A percentile compares a stretch with the other conserved stretches of the same genome.
Evolutionary conservation across 805 yeast species (phyloP).

Genomic region (Kurtzmaniella cleridarum): DNA sequence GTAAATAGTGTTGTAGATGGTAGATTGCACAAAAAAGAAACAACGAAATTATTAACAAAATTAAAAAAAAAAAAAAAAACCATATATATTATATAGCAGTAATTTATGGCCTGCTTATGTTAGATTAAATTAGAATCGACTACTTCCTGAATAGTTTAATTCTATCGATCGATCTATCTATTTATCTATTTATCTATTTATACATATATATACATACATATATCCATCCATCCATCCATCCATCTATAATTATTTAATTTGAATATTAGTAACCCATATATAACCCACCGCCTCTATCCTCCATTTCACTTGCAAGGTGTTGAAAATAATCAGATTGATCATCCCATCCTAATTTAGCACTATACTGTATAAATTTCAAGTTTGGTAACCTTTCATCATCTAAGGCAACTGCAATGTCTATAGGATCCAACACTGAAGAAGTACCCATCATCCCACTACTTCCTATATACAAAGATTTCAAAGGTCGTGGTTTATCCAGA

Average conservation of each 20-base stretch:
- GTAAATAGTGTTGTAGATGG: no score
- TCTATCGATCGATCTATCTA: no score
- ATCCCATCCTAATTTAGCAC: constrained; percentile 85
- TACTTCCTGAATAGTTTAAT: no score
- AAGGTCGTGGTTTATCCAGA: constrained; percentile 34
- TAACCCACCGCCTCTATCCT: constrained; percentile 74
- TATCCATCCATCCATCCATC: no score
- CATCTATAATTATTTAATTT: not conserved
- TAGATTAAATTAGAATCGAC: no score
- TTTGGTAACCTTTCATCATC: constrained; percentile 71
- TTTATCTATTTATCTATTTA: no score
- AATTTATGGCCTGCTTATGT: no score
- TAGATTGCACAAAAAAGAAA: no score
- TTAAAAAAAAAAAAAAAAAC: no score
- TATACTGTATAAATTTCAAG: constrained; percentile 58
- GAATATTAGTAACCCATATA: constrained; percentile 39
- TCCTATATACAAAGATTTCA: constrained; percentile 62
- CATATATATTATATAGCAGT: no score
- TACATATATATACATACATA: no score
- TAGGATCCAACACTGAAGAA: constrained; percentile 76
- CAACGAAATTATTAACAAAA: no score
- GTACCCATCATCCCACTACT: constrained; percentile 87
- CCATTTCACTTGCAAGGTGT: constrained; percentile 60
- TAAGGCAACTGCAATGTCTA: constrained; percentile 81
- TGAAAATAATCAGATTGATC: constrained; percentile 36